These are phyloP conservation scores for Meyerozyma carpophila DNA, from an alignment of 1,139 yeast genomes.

Conservation along the genomic window DNA sequence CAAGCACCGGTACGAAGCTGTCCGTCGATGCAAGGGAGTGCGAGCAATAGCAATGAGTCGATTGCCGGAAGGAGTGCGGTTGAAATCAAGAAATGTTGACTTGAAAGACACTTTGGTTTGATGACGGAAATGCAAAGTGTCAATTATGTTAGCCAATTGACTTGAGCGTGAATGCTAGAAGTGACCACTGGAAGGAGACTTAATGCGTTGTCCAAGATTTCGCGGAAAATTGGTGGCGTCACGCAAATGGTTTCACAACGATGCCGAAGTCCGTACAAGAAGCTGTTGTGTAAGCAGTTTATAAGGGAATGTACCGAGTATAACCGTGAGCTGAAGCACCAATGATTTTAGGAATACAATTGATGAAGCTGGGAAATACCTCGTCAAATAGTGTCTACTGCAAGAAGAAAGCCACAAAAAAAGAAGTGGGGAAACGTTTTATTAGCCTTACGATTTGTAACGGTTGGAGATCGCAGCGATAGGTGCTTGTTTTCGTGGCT, in stretches of 20 bases:
- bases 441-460: not conserved
- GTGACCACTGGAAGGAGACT: not conserved
- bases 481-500: not conserved
- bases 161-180: not conserved
- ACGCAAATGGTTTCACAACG: not conserved
- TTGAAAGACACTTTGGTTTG: not conserved
- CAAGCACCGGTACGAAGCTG: not conserved
- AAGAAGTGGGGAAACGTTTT: not conserved
- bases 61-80: not conserved
- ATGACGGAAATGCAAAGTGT: not conserved
- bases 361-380: not conserved
- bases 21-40: not conserved
- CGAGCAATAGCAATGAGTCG: not conserved
- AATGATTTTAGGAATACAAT: not conserved
- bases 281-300: not conserved
- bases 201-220: not conserved
- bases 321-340: too few relatives aligned
- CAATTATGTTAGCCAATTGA: not conserved
- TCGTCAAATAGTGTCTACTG: not conserved
- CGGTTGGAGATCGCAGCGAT: not conserved
- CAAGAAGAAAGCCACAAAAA: not conserved
- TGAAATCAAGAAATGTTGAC: not conserved
- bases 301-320: too few relatives aligned
- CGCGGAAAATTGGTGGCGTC: slow-evolving; percentile 2
- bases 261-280: not conserved